phyloP scores from a whole-genome alignment of 768 basidiomycete species.

The Dentipellis fragilis region DNA sequence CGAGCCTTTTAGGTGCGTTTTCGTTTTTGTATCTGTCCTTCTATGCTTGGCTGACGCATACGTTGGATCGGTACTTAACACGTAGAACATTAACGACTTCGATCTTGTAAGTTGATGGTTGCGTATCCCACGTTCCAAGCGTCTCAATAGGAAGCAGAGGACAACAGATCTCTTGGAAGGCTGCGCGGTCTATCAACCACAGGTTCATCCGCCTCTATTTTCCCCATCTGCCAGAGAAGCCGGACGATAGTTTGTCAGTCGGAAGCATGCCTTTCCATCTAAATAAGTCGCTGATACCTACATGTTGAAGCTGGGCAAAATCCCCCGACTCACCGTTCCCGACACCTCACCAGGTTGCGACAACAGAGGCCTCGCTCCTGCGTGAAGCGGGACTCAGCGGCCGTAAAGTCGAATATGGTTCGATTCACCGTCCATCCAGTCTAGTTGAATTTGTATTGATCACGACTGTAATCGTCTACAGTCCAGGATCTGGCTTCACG shows the following conservation, averaged over 20 bases:
- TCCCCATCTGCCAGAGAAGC: conserved; percentile 60
- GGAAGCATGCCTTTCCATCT: background rate
- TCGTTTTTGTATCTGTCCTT: background rate
- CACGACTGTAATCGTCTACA: conserved; percentile 17
- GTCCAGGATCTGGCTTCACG: conserved; percentile 71
- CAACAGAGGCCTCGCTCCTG: conserved; percentile 46
- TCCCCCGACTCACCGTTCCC: conserved; percentile 41
- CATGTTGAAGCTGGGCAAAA: conserved; percentile 6
- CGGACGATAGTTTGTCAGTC: conserved; percentile 38
- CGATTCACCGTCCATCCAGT: conserved; percentile 12
- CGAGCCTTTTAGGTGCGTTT: conserved; percentile 69
- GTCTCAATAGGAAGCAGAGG: conserved; percentile 29
- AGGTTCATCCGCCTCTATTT: conserved; percentile 72
- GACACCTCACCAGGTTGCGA: conserved; percentile 55
- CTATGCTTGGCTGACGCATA: background rate
- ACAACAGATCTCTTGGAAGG: conserved; percentile 81
- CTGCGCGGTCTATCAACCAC: conserved; percentile 76
- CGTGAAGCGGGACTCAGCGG: conserved; percentile 68
- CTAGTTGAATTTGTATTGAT: background rate
- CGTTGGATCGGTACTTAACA: background rate
- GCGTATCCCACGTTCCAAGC: background rate
- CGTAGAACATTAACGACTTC: conserved; percentile 58
- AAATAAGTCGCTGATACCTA: conserved; percentile 4
- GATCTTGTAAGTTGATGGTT: conserved; percentile 44
- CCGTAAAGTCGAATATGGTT: conserved; percentile 88